Base-by-base conservation (phyloP, 805 yeast species). In the Wickerhamiella allomyrinae region DNA sequence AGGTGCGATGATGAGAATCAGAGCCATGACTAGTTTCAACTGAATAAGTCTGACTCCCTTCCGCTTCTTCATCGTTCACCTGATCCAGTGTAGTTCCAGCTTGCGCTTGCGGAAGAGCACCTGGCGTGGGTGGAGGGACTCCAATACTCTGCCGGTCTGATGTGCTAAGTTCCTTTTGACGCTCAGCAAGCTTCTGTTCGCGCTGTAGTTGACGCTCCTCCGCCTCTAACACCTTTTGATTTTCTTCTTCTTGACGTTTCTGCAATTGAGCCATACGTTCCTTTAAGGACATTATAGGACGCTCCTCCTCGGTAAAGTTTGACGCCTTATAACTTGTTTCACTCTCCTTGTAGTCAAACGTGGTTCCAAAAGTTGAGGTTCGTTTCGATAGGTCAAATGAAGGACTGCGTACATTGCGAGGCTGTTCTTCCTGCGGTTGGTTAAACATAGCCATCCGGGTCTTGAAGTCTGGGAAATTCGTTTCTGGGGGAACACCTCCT, bases 251-350 rank as follows among this genome's bases (percentile, higher is more conserved):
- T 56, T 84, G 95, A 45, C 77, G 76, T 54, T 83, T 74, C 57
- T 87, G 94, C 40, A 89, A 66, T 54, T 83, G 54, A 5, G 85
- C 84, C 56, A 89, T 85, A 49, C 97, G 71, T 52, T 91, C 96
- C 56, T 80, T 80, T 52, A 89, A 66, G 44, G 93, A 79, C 65
- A 86, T 61, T 50, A 81, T 77, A 7, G 95, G 95, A 25, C 70
- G 73, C 24, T 70, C 79, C 22, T 67, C 73, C 44, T 72, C 74
- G 19, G 49, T 54, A 17, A 27, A 27, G 17, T 31, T 31, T 2
- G 34, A 15, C 34, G 20, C 10, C 21, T 21, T 20, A 4, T 19
- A 21, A 5, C 21, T 5, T 7, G 21, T n/a, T 15, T 31, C 4
- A 23, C 23, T 21, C n/a, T 27, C 37, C 20, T 35, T 42, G 37